Conservation (phyloP, 257 asterid species). For the Ligustrum vulgare region DNA sequence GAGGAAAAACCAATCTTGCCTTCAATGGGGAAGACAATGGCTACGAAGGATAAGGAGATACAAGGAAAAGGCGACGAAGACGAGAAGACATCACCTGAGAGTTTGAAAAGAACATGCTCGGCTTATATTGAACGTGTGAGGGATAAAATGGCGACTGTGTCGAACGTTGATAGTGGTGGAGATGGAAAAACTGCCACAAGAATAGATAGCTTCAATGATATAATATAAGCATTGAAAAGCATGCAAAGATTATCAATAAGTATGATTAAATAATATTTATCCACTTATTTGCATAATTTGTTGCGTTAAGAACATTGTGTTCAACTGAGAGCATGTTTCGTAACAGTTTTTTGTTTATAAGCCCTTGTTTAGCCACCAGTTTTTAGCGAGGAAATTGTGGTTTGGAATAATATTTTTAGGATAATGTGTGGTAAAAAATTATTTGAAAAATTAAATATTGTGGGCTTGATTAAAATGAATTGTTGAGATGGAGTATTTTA, state of each 20-base stretch:
- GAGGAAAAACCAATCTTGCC: neutral
- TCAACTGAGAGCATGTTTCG: no score
- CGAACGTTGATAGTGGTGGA: slow-evolving; percentile 24
- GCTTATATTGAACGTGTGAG: slow-evolving; percentile 36
- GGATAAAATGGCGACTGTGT: slow-evolving; percentile 31
- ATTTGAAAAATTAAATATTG: no score
- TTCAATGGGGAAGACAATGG: neutral
- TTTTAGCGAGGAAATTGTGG: no score
- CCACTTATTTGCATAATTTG: neutral
- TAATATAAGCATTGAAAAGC: slow-evolving; percentile 19
- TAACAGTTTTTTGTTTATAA: no score
- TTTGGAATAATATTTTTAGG: no score
- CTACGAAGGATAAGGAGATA: neutral
- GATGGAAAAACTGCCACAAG: slow-evolving; percentile 22
- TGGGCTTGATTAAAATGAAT: no score
- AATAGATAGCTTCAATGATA: slow-evolving; percentile 60
- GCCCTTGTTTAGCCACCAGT: no score
- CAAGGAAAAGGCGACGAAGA: neutral
- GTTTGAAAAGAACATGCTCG: slow-evolving; percentile 15
- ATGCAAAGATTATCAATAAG: slow-evolving; percentile 28
- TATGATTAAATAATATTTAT: neutral
- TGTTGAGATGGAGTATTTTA: no score
- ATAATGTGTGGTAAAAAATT: no score
- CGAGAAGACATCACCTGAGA: neutral
- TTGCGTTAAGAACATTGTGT: no score